These are phyloP conservation scores for Xylaria sp. DNA, from an alignment of 2,329 filamentous ascomycete genomes.

Conservation along the genomic window DNA sequence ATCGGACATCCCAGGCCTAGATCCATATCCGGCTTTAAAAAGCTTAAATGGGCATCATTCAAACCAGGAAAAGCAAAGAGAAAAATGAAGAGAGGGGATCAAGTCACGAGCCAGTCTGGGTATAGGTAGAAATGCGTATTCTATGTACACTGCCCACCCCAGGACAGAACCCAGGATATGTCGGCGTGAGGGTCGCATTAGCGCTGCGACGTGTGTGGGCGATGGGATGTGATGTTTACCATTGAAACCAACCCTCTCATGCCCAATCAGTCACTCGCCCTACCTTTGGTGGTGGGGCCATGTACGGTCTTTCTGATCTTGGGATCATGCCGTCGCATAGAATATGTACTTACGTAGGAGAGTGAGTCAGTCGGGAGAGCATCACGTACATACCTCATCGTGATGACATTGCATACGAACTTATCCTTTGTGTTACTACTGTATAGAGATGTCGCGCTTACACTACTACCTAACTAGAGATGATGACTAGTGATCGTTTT, in stretches of 20 bases:
- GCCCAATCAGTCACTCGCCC: constrained; percentile 12
- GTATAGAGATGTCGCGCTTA: not conserved
- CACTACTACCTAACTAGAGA: not conserved
- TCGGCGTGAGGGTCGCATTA: constrained; percentile 12
- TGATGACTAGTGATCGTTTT: not conserved
- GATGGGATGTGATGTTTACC: constrained; percentile 1
- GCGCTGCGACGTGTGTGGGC: not conserved
- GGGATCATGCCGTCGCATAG: not conserved
- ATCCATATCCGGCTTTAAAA: constrained; percentile 6
- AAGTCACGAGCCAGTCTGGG: constrained; percentile 2
- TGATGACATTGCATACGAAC: constrained; percentile 9
- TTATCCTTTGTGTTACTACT: not conserved
- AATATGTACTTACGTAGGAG: not conserved
- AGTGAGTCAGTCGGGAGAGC: constrained; percentile 7
- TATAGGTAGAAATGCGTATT: not conserved
- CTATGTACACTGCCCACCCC: not conserved
- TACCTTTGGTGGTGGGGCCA: not conserved
- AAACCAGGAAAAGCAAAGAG: not conserved
- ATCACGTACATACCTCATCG: constrained; percentile 1
- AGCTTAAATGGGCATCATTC: constrained; percentile 5
- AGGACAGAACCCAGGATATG: constrained; percentile 4
- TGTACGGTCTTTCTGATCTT: constrained; percentile 8
- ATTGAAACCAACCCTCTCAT: constrained; percentile 8
- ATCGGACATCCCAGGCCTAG: constrained; percentile 12
- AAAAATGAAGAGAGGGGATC: not conserved